Evolutionary conservation across 805 yeast genomes (phyloP).

Genomic region (Clavispora phyllophila): DNA sequence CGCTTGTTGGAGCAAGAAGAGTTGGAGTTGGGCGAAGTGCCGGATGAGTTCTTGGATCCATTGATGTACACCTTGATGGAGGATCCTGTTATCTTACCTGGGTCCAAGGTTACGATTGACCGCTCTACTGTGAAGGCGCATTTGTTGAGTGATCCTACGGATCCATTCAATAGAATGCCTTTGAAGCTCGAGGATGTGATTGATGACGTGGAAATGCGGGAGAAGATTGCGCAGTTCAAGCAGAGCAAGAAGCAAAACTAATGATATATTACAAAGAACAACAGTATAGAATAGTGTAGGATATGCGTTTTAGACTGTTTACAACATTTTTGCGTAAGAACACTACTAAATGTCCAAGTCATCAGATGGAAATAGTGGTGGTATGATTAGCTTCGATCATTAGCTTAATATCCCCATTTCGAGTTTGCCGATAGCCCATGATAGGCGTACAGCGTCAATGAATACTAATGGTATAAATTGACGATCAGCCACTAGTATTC

Average conservation of each 20-base stretch:
- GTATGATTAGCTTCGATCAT: too few species aligned
- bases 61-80: slow-evolving; percentile 93
- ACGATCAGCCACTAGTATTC: too few species aligned
- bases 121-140: slow-evolving; percentile 90
- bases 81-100: slow-evolving; percentile 92
- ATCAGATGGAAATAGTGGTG: too few species aligned
- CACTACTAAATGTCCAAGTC: too few species aligned
- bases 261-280: background rate
- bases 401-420: too few species aligned
- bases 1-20: slow-evolving; percentile 75
- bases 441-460: too few species aligned
- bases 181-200: slow-evolving; percentile 81
- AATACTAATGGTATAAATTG: too few species aligned
- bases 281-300: too few species aligned
- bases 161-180: slow-evolving; percentile 94
- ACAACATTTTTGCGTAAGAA: too few species aligned
- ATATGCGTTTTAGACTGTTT: too few species aligned
- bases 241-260: slow-evolving; percentile 24
- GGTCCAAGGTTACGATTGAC: slow-evolving; percentile 80
- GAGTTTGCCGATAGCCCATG: too few species aligned
- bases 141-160: slow-evolving; percentile 88
- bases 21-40: slow-evolving; percentile 83
- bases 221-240: slow-evolving; percentile 55
- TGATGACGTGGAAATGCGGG: slow-evolving; percentile 67
- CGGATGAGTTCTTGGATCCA: slow-evolving; percentile 96